phyloP scores from a whole-genome alignment of 2,329 filamentous ascomycete species.

The Neonectria magnoliae region DNA sequence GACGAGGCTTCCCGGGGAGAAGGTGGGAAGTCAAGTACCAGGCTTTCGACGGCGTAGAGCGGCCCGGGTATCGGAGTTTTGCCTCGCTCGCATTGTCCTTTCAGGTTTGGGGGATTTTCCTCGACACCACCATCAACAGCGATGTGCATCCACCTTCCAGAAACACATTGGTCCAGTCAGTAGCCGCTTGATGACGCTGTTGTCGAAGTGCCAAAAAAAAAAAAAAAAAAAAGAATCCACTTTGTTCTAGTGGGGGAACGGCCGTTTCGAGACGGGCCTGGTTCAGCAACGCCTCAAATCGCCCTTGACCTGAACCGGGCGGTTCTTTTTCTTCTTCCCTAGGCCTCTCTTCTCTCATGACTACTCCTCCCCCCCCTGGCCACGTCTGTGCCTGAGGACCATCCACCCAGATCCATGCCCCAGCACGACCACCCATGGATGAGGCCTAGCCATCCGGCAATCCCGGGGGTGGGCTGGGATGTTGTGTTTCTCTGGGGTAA shows the following conservation, averaged over 20 bases:
- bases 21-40: not conserved
- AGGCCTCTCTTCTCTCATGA: not conserved
- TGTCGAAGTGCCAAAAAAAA: not conserved
- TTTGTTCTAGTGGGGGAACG: slow-evolving; percentile 31
- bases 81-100: not conserved
- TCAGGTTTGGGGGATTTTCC: not conserved
- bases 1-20: not conserved
- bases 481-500: slow-evolving; percentile 35
- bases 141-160: not conserved
- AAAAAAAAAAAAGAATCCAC: slow-evolving; percentile 23
- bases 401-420: slow-evolving; percentile 9
- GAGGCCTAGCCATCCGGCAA: slow-evolving; percentile 1
- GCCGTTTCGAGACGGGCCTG: not conserved
- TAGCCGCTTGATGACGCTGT: not conserved
- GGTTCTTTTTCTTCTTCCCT: not conserved
- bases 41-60: slow-evolving; percentile 7
- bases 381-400: not conserved
- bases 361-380: not conserved
- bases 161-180: slow-evolving; percentile 1
- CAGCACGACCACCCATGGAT: slow-evolving; percentile 3
- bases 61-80: slow-evolving; percentile 22
- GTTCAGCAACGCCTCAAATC: not conserved
- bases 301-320: not conserved
- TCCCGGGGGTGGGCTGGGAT: slow-evolving; percentile 15
- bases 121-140: not conserved